Base-by-base conservation (phyloP, 2,329 filamentous ascomycete species). In the Aspergillus sp. region DNA sequence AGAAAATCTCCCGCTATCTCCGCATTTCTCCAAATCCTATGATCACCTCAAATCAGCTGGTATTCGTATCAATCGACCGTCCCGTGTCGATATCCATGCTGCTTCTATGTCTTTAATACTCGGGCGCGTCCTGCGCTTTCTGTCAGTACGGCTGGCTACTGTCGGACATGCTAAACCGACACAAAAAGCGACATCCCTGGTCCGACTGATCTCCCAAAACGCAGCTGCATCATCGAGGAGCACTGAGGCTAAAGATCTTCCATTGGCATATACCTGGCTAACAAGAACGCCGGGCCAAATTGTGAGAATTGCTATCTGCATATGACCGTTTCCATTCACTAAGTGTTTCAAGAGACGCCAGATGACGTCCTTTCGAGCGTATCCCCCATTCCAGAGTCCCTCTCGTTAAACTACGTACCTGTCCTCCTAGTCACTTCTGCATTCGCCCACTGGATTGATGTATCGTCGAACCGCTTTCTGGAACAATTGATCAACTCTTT, bases 401-500 rank as follows among this genome's bases (percentile, higher is more conserved):
- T 66, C 8, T 58, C 59, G 19, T 38, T 62, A 42, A 58, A 60
- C 30, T 64, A 67, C 57, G 64, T 73, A 8, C 73, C 74, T 15
- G 48, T 79, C 39, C 58, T 78, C 21, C 70, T 79, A 51, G 70
- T 72, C 41, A 78, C 76, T 1, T 73, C 76, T 1, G 64, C 66
- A 8, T 77, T 78, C 54, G 74, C 76, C 6, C 66, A 70, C 53
- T 78, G 75, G 75, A 66, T 74, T 47, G 71, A 76, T 52, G 57
- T 71, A n/a, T 58, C 68, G 19, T 58, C 68, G 27, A 62, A 65
- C 52, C 48, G 64, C 7, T 76, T 77, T 41, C 66, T 78, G 4
- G 64, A 67, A 32, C 62, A 71, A 55, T 70, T 71, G 21, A 63
- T 77, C 32, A 67, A 66, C 48, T 66, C 65, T 36, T 53, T 76